A percentile compares a stretch with the other conserved stretches of the same genome.
phyloP scores from a whole-genome alignment of 1,284 basidiomycete species.

The Rhizopogon hawkerae region DNA sequence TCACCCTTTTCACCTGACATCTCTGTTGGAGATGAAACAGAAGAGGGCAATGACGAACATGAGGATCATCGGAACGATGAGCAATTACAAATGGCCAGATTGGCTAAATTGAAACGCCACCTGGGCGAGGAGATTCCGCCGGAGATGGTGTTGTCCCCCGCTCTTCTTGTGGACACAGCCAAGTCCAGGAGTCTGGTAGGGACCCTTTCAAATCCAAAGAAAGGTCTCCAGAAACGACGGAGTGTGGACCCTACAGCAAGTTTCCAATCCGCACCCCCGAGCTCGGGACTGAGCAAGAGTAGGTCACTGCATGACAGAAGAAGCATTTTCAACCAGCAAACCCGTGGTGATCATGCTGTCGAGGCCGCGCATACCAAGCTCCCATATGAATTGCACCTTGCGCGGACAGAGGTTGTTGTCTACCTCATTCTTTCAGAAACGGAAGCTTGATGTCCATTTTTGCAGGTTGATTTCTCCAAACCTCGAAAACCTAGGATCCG shows the following conservation, averaged over 20 bases:
- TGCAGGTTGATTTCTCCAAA: neutral
- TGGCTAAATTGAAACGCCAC: slow-evolving; percentile 34
- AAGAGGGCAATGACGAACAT: slow-evolving; percentile 7
- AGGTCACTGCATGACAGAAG: slow-evolving; percentile 5
- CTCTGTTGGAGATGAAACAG: slow-evolving; percentile 8
- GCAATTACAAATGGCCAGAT: slow-evolving; percentile 26
- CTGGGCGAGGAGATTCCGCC: slow-evolving; percentile 34
- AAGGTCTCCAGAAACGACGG: slow-evolving; percentile 8
- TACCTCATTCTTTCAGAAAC: neutral
- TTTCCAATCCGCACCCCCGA: neutral
- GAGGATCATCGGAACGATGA: slow-evolving; percentile 13
- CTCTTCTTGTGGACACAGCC: neutral
- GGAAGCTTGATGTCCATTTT: neutral
- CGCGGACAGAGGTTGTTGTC: neutral
- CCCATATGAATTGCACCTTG: neutral
- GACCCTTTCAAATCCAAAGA: neutral
- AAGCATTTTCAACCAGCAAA: neutral
- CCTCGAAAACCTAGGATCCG: neutral
- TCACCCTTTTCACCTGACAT: slow-evolving; percentile 11
- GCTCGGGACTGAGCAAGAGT: slow-evolving; percentile 6
- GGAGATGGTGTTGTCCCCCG: slow-evolving; percentile 25
- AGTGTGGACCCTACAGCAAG: slow-evolving; percentile 13
- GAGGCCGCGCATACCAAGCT: no score
- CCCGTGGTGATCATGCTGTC: neutral
- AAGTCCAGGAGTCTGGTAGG: neutral